Base-by-base conservation (phyloP, 2,329 filamentous ascomycete species). In the Diaporthe capsici region DNA sequence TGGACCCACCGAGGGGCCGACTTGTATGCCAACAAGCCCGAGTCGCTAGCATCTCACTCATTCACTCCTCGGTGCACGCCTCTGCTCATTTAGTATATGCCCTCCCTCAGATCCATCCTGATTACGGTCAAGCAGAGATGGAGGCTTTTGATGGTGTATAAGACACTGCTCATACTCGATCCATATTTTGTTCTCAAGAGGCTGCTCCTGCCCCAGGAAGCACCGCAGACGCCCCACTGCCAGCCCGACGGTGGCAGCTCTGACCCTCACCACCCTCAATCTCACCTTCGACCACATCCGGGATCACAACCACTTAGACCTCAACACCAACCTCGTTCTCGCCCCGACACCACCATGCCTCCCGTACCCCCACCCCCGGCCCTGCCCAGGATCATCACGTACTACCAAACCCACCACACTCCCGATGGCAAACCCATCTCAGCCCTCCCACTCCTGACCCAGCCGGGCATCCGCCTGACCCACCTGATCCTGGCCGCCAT, bases 401-500 rank as follows among this genome's bases (percentile, higher is more conserved):
- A 84, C 81, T 83, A 83, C 78, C 86, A 88, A 78, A 87, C 86
- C 7, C 86, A 84, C 79, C 85, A 87, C 78, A 81, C 82, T 58
- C 78, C 80, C 25, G 80, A 83, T 22, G 84, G 84, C 65, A 80
- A 80, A 2, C 81, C 81, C 49, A 83, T 87, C 74, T 87, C 85
- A 22, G 80, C 87, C 34, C 81, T 87, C 15, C 85, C 86, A 0
- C 81, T 88, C 37, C 79, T 87, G 63, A 83, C 81, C 4, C 78
- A 83, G 67, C 82, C 84, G 6, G 81, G 78, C 73, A 84, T 86
- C 77, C 77, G 79, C 44, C 76, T 86, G n/a, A 95, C 94, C 0
- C 94, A 96, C 84, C 85, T 96, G 68, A 94, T 95, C 77, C 84
- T 96, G 37, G 94, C 94, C 0, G 94, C 94, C 1, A 92, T 97